Base-by-base conservation (phyloP, 75 land plant species). In the Selaginella tamariscina region DNA sequence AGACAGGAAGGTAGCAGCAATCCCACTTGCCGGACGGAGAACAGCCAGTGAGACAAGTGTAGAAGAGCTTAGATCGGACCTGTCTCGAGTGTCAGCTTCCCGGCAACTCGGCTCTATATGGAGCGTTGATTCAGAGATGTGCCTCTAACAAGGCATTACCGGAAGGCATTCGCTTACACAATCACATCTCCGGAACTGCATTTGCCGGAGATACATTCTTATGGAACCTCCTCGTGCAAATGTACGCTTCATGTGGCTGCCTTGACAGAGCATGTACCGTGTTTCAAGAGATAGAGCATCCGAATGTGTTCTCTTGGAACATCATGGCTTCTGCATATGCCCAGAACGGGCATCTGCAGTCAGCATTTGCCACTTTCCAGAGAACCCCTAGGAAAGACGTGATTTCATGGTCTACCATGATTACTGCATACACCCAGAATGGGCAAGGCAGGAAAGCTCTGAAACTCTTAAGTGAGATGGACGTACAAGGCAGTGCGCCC, bases 301-400 rank as follows among this genome's bases (percentile, higher is more conserved):
- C 62, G 23, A 59, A 59, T 59, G 23, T 5, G 9, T 59, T 59
- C 62, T 59, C 62, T 2, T 59, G 62, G 62, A 59, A 59, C 26
- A 59, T 59, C 62, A 59, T 59, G 62, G 21, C n/a, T n/a, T 8
- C 62, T 9, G 62, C 26, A 59, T 59, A 59, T 59, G 62, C 62
- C 26, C 23, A 59, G 27, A 21, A 59, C 26, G 26, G 26, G 62
- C 62, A 59, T 23, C 21, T 59, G 9, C 62, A 59, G 9, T 2
- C 9, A 8, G 23, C 62, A 59, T 27, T 8, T 23, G 5, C 21
- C 8, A 21, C 26, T 5, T 59, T 59, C 26, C 8, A 59, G 62
- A 21, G 21, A 59, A 59, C 26, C n/a, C 62, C 62, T n/a, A n/a
- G 21, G 62, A 59, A 26, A n/a, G 62, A 59, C 26, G n/a, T 27